Percentiles rank a stretch among this genome's conserved stretches.
These are phyloP conservation scores for Viola pubescens DNA, from an alignment of 441 rosid genomes.

Conservation along the genomic window DNA sequence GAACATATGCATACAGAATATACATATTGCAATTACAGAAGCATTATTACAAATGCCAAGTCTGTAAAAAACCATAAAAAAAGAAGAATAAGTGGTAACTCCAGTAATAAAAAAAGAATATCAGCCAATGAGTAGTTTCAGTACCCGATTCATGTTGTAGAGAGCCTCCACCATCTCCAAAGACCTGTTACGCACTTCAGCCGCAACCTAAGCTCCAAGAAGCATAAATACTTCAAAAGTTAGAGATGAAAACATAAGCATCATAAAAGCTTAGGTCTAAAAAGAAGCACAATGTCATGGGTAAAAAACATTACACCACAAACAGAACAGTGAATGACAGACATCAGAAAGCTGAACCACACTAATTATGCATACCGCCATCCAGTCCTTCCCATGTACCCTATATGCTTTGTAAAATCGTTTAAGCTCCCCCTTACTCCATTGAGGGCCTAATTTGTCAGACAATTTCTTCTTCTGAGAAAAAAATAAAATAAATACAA, in stretches of 20 bases:
- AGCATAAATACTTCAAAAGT: conserved; percentile 1
- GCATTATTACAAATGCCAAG: background rate
- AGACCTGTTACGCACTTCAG: conserved; percentile 59
- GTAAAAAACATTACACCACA: background rate
- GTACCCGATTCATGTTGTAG: conserved; percentile 74
- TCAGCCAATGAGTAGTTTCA: background rate
- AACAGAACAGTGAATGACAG: background rate
- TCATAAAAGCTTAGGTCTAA: background rate
- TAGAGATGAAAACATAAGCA: background rate
- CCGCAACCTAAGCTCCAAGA: conserved; percentile 54
- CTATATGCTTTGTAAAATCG: conserved; percentile 76
- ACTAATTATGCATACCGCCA: conserved; percentile 39
- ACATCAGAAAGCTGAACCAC: background rate
- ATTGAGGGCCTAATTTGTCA: conserved; percentile 77
- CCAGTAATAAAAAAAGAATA: background rate
- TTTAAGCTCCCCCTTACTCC: conserved; percentile 78
- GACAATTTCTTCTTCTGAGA: conserved; percentile 53
- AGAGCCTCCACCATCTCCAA: conserved; percentile 86
- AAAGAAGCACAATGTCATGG: background rate
- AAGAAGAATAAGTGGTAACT: background rate
- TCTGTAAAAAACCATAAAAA: background rate
- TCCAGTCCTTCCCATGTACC: conserved; percentile 72
- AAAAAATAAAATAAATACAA: conserved; percentile 4
- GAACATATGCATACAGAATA: conserved; percentile 4
- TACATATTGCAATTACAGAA: conserved; percentile 3